Percentiles rank a stretch among this genome's conserved stretches.
phyloP scores from a whole-genome alignment of 2,329 filamentous ascomycete species.

The Trichophyton verrucosum region DNA sequence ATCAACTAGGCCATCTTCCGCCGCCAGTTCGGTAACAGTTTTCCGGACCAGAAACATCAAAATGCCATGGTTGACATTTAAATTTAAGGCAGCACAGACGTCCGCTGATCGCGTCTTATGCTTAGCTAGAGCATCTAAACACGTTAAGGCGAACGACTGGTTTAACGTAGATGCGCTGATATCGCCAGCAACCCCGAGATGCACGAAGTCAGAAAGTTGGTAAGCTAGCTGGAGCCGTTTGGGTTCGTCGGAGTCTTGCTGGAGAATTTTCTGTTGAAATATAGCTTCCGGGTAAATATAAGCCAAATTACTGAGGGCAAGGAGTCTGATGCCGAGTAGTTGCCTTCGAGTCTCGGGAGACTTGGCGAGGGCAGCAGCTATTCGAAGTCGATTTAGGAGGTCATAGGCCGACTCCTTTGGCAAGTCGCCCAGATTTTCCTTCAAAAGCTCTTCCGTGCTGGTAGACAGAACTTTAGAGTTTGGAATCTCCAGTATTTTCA shows the following conservation, averaged over 20 bases:
- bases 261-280: slow-evolving; percentile 77
- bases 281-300: slow-evolving; percentile 73
- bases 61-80: slow-evolving; percentile 92
- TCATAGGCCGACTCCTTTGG: slow-evolving; percentile 69
- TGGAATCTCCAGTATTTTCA: slow-evolving; percentile 53
- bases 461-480: slow-evolving; percentile 32
- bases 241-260: slow-evolving; percentile 79
- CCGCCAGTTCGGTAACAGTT: slow-evolving; percentile 68
- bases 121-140: slow-evolving; percentile 74
- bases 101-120: slow-evolving; percentile 67
- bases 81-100: slow-evolving; percentile 79
- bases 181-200: slow-evolving; percentile 61
- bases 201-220: slow-evolving; percentile 83
- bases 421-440: slow-evolving; percentile 46
- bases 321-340: slow-evolving; percentile 65
- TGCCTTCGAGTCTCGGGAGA: slow-evolving; percentile 57
- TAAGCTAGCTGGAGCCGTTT: slow-evolving; percentile 79
- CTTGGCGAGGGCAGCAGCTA: slow-evolving; percentile 64
- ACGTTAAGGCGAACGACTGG: slow-evolving; percentile 67
- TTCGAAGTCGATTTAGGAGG: slow-evolving; percentile 66
- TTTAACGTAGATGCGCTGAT: slow-evolving; percentile 58
- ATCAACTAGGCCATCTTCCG: slow-evolving; percentile 45
- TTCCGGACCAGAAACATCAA: slow-evolving; percentile 87
- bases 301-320: slow-evolving; percentile 81
- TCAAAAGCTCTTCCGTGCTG: slow-evolving; percentile 27